Conservation (phyloP, 2,329 filamentous ascomycete species). For the Ceratocystis diversiconidia region DNA sequence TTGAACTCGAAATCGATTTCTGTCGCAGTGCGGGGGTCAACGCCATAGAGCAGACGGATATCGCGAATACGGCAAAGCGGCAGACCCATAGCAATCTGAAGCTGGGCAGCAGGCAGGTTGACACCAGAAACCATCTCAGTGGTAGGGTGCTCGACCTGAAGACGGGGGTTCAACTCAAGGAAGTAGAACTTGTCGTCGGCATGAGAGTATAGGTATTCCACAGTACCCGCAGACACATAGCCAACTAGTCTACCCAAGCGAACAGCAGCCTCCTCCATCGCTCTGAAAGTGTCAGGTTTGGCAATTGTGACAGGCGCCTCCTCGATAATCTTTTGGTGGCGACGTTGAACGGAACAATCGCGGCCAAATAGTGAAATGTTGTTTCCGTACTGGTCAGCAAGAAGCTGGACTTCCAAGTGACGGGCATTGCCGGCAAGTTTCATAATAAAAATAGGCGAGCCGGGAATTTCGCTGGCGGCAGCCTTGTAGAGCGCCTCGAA, state of each 20-base stretch:
- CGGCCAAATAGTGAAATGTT: slow-evolving; percentile 97
- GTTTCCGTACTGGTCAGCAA: slow-evolving; percentile 98
- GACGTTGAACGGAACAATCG: slow-evolving; percentile 95
- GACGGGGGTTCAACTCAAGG: slow-evolving; percentile 93
- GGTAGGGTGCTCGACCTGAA: slow-evolving; percentile 98
- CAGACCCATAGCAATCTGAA: slow-evolving; percentile 97
- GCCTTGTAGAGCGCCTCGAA: slow-evolving; percentile 87
- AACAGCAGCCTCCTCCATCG: slow-evolving; percentile 94
- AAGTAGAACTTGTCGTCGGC: slow-evolving; percentile 99
- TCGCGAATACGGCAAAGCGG: slow-evolving; percentile 90
- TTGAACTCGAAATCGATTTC: slow-evolving; percentile 97
- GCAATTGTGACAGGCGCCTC: slow-evolving; percentile 97
- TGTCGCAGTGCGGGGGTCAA: slow-evolving; percentile 72
- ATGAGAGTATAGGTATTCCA: slow-evolving; percentile 98
- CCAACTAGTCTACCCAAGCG: slow-evolving; percentile 86
- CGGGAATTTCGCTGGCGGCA: slow-evolving; percentile 91
- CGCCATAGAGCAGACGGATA: slow-evolving; percentile 89
- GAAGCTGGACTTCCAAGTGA: slow-evolving; percentile 91
- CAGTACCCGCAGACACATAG: slow-evolving; percentile 96
- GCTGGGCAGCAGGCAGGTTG: slow-evolving; percentile 89
- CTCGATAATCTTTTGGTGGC: slow-evolving; percentile 99
- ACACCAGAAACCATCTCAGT: slow-evolving; percentile 99
- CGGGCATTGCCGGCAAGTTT: slow-evolving; percentile 93
- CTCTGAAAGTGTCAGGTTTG: slow-evolving; percentile 73
- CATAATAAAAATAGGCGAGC: slow-evolving; percentile 99